phyloP scores from a whole-genome alignment of 148 eudicot species.

The Camellia granthamiana region DNA sequence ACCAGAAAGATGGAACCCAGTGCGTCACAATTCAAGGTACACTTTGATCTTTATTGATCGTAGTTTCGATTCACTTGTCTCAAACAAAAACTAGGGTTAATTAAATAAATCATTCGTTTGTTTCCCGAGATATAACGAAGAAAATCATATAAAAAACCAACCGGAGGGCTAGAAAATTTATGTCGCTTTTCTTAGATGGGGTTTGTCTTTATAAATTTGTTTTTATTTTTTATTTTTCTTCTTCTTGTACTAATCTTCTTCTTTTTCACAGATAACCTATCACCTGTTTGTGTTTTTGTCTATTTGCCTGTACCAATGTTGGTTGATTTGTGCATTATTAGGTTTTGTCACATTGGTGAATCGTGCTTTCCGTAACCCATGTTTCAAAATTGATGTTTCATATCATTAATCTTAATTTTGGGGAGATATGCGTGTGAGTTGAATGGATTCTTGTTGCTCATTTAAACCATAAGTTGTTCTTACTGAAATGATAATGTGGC shows the following conservation, averaged over 20 bases:
- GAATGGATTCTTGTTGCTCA: background rate
- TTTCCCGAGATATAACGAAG: background rate
- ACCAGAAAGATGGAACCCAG: constrained; percentile 3
- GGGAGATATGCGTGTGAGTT: background rate
- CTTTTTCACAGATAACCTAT: no score
- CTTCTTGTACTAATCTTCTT: no score
- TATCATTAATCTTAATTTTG: background rate
- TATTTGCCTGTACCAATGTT: background rate
- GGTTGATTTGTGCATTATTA: background rate
- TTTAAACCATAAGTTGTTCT: background rate
- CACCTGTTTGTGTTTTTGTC: no score
- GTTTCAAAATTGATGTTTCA: background rate
- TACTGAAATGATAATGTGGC: background rate
- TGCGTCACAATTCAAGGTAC: background rate
- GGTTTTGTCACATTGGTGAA: background rate
- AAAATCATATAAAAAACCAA: background rate
- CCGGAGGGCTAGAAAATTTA: background rate
- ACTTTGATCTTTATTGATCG: background rate
- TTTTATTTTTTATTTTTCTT: background rate
- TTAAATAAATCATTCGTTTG: constrained; percentile 1
- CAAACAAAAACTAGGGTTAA: background rate
- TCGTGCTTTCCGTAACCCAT: background rate
- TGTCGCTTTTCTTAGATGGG: background rate
- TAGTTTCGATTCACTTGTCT: background rate
- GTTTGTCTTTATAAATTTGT: no score